These are phyloP conservation scores for Vairimorpha necatrix DNA, from an alignment of 371 early-diverging fungal genomes.

Conservation along the genomic window DNA sequence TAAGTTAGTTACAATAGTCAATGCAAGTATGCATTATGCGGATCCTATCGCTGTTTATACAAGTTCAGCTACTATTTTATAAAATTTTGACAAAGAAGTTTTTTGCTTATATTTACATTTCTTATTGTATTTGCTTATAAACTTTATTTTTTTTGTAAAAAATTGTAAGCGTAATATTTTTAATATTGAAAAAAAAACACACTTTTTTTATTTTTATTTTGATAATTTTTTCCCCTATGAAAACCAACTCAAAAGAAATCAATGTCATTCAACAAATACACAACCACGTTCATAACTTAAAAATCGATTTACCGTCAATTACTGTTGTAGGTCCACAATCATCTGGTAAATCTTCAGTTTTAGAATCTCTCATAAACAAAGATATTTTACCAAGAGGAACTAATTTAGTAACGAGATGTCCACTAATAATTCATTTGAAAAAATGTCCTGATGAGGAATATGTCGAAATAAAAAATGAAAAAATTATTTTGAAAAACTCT, in stretches of 20 bases:
- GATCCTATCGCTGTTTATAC: too few species aligned
- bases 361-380: slow-evolving; percentile 94
- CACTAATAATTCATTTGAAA: slow-evolving; percentile 88
- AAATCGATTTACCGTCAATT: slow-evolving; percentile 72
- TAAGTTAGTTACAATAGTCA: too few species aligned
- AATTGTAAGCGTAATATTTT: too few species aligned
- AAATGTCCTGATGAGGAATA: slow-evolving; percentile 72
- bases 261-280: neutral
- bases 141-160: too few species aligned
- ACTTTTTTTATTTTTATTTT: too few species aligned
- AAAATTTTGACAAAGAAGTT: too few species aligned
- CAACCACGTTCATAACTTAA: neutral
- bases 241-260: neutral
- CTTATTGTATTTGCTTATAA: too few species aligned
- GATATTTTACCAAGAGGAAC: slow-evolving; percentile 90
- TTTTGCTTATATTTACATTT: too few species aligned
- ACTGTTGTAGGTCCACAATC: slow-evolving; percentile 93
- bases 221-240: neutral
- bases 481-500: slow-evolving; percentile 59
- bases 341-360: slow-evolving; percentile 90
- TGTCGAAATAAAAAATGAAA: neutral
- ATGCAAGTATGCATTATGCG: too few species aligned
- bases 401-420: slow-evolving; percentile 95
- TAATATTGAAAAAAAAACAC: too few species aligned
- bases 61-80: too few species aligned